Evolutionary conservation across 768 basidiomycete species (phyloP).

Genomic region (Leccinellum albellum): DNA sequence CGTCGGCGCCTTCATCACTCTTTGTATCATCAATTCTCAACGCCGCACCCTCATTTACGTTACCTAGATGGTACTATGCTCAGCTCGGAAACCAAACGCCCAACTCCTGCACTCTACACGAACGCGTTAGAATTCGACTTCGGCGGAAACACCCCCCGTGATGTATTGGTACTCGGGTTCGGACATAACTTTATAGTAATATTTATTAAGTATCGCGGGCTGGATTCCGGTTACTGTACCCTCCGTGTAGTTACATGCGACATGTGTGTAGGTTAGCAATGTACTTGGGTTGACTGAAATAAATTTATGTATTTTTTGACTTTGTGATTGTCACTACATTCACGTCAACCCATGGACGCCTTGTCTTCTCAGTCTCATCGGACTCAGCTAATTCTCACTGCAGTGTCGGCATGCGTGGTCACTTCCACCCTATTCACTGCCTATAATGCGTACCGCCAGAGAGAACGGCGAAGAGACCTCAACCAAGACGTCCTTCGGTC

Average conservation of each 20-base stretch:
- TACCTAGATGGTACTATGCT: slow-evolving; percentile 17
- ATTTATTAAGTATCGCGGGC: slow-evolving; percentile 20
- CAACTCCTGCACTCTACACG: background rate
- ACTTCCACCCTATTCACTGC: slow-evolving; percentile 60
- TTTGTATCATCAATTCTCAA: slow-evolving; percentile 47
- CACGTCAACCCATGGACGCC: slow-evolving; percentile 18
- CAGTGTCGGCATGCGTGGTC: slow-evolving; percentile 57
- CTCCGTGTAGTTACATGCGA: slow-evolving; percentile 1
- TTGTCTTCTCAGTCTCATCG: slow-evolving; percentile 46
- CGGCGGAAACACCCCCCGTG: background rate
- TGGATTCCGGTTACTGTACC: slow-evolving; percentile 6
- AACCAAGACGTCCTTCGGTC: slow-evolving; percentile 55
- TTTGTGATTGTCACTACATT: background rate
- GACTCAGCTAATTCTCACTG: slow-evolving; percentile 61
- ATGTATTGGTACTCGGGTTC: slow-evolving; percentile 23
- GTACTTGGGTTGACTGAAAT: background rate
- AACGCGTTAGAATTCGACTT: background rate
- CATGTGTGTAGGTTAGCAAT: slow-evolving; percentile 3
- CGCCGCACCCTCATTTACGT: slow-evolving; percentile 43
- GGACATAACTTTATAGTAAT: slow-evolving; percentile 26
- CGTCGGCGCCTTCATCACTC: slow-evolving; percentile 52
- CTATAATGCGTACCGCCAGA: slow-evolving; percentile 48
- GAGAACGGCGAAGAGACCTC: slow-evolving; percentile 51
- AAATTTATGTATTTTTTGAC: background rate
- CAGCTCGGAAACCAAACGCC: background rate